Evolutionary conservation across 768 basidiomycete genomes (phyloP).

Genomic region (Tremella fuciformis): DNA sequence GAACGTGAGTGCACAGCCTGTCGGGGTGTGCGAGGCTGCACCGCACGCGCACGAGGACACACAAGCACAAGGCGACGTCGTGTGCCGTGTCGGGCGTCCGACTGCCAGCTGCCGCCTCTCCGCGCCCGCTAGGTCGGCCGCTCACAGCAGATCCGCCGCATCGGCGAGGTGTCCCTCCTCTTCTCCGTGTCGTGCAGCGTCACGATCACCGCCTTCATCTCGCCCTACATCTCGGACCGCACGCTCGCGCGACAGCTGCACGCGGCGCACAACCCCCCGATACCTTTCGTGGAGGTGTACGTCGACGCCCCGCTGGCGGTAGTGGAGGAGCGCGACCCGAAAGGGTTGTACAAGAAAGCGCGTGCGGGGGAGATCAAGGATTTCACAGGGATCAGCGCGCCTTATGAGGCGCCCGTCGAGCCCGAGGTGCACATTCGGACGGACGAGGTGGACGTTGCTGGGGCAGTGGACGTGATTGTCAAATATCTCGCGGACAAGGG

Average conservation of each 20-base stretch:
- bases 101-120: too few relatives aligned
- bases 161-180: constrained; percentile 94
- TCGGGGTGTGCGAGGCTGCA: too few relatives aligned
- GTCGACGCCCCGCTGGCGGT: constrained; percentile 85
- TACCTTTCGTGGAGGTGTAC: constrained; percentile 91
- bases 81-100: too few relatives aligned
- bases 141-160: constrained; percentile 79
- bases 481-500: constrained; percentile 70
- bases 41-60: too few relatives aligned
- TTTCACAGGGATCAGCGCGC: constrained; percentile 96
- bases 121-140: background rate
- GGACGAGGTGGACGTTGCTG: constrained; percentile 69
- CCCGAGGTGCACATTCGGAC: constrained; percentile 94
- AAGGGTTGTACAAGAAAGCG: constrained; percentile 96
- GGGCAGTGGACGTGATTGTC: constrained; percentile 73
- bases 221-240: constrained; percentile 89
- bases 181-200: constrained; percentile 85
- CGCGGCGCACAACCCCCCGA: constrained; percentile 57
- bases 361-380: constrained; percentile 94
- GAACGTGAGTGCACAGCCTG: constrained; percentile 32
- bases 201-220: constrained; percentile 94
- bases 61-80: too few relatives aligned
- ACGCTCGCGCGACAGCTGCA: constrained; percentile 78
- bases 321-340: constrained; percentile 90
- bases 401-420: constrained; percentile 80